Evolutionary conservation across 2,329 filamentous ascomycete species (phyloP).

Genomic region (Didymella arachidicola): DNA sequence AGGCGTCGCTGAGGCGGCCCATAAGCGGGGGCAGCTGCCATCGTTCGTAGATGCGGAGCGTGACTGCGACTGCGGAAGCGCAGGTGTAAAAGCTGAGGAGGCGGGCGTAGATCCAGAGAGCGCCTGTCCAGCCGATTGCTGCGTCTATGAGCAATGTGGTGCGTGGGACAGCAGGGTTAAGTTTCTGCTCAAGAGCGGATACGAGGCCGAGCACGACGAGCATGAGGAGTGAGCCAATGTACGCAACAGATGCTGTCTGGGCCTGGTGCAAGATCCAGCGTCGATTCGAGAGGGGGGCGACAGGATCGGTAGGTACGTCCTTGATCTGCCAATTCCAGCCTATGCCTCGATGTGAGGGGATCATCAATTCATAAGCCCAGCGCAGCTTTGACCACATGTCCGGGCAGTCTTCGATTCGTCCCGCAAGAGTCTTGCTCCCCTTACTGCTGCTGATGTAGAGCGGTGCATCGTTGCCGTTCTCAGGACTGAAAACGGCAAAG

Average conservation of each 20-base stretch:
- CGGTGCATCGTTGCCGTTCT: neutral
- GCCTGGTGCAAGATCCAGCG: neutral
- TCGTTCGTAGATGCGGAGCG: neutral
- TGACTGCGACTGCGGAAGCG: neutral
- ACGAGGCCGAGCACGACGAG: neutral
- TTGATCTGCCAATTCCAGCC: conserved; percentile 9
- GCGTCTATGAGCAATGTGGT: neutral
- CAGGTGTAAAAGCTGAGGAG: neutral
- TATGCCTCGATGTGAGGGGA: neutral
- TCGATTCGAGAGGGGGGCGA: neutral
- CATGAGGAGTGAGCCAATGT: neutral
- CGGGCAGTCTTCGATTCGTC: neutral
- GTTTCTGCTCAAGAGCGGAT: neutral
- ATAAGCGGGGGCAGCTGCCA: conserved; percentile 7
- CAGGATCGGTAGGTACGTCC: neutral
- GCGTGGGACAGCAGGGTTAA: too few species aligned
- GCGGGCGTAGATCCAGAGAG: conserved; percentile 5
- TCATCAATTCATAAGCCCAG: neutral
- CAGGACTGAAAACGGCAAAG: neutral
- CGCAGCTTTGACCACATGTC: neutral
- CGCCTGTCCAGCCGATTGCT: neutral
- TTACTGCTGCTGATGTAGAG: neutral
- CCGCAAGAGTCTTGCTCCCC: too few species aligned
- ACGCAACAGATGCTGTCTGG: neutral
- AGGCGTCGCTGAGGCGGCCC: neutral